Evolutionary conservation across 352 stramenopile genomes (phyloP).

Genomic region (Globisporangium camurandrum): DNA sequence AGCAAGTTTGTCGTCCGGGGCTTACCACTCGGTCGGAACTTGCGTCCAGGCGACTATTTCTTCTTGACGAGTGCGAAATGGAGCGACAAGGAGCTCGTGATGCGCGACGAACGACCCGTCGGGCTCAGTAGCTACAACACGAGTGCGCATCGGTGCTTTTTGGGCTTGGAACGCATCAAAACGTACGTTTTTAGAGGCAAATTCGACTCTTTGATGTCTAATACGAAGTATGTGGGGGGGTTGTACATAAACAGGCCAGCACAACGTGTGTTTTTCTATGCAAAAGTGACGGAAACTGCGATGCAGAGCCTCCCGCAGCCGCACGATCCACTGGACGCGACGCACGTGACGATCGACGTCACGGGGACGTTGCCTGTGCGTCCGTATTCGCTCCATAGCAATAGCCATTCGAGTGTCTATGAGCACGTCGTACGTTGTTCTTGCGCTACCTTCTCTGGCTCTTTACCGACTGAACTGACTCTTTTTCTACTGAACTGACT

Average conservation of each 20-base stretch:
- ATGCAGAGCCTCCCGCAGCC: conserved; percentile 52
- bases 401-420: too few relatives aligned
- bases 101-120: conserved; percentile 67
- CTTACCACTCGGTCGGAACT: conserved; percentile 58
- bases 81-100: conserved; percentile 83
- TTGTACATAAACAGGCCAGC: conserved; percentile 23
- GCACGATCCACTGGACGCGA: conserved; percentile 48
- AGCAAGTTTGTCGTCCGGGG: conserved; percentile 85
- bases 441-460: too few relatives aligned
- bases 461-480: background rate
- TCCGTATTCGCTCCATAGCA: too few relatives aligned
- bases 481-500: background rate
- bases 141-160: conserved; percentile 73
- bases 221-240: conserved; percentile 1
- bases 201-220: background rate
- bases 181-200: conserved; percentile 21
- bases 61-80: conserved; percentile 84
- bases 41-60: conserved; percentile 78
- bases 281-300: conserved; percentile 72
- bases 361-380: conserved; percentile 25
- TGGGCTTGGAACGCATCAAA: conserved; percentile 79
- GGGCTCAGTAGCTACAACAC: conserved; percentile 81
- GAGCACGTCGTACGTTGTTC: too few relatives aligned
- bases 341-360: conserved; percentile 60
- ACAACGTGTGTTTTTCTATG: conserved; percentile 74